phyloP scores from a whole-genome alignment of 371 early-diverging fungal genomes.

The Actinomortierella ambigua region DNA sequence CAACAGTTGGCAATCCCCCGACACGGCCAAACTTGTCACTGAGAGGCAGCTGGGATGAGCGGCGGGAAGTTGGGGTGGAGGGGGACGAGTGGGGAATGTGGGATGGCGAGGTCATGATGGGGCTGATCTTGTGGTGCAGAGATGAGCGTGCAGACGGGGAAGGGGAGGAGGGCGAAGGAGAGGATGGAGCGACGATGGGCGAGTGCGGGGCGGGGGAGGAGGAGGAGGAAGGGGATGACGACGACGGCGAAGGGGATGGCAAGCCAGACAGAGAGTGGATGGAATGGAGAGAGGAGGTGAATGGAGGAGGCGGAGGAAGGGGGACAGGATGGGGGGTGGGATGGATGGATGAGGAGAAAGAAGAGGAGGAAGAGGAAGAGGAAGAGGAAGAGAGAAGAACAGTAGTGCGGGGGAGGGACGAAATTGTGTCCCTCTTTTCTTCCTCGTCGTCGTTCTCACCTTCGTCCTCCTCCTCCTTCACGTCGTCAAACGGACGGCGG shows the following conservation, averaged over 20 bases:
- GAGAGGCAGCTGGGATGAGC: constrained; percentile 25
- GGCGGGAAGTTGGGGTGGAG: constrained; percentile 32
- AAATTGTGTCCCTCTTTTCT: not conserved
- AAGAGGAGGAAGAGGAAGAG: not conserved
- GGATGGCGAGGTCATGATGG: constrained; percentile 9
- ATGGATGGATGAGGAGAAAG: not conserved
- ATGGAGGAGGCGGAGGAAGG: not conserved
- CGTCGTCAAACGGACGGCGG: no score
- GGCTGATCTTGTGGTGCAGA: not conserved
- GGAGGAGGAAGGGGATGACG: constrained; percentile 10
- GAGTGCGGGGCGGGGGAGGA: constrained; percentile 3
- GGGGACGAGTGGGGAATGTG: constrained; percentile 13
- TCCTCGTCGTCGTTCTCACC: not conserved
- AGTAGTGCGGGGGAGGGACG: not conserved
- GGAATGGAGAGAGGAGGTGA: not conserved
- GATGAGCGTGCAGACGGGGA: constrained; percentile 6
- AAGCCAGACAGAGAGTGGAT: constrained; percentile 3
- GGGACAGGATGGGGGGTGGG: not conserved
- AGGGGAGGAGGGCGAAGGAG: constrained; percentile 6
- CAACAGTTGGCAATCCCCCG: constrained; percentile 30
- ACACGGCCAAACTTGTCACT: constrained; percentile 24
- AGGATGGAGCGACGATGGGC: constrained; percentile 5
- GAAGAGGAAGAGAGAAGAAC: constrained; percentile 5
- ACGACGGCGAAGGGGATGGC: not conserved
- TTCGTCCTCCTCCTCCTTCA: no score